phyloP scores from a whole-genome alignment of 495 filamentous ascomycete genomes.

The Friedmanniomyces simplex region DNA sequence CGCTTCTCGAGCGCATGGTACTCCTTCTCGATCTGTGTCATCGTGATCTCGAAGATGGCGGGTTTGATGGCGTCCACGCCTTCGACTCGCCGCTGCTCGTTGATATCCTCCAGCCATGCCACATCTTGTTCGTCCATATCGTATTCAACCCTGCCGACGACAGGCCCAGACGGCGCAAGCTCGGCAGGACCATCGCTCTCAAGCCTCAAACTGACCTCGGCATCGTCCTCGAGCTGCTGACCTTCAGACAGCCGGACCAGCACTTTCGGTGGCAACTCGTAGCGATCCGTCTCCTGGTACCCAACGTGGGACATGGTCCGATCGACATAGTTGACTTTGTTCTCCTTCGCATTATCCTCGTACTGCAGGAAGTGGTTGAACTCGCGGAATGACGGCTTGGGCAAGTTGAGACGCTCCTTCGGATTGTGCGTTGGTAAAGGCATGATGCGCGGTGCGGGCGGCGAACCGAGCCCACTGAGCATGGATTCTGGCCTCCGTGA shows the following conservation, averaged over 20 bases:
- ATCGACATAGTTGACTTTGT: conserved; percentile 65
- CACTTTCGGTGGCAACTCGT: conserved; percentile 61
- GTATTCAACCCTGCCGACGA: conserved; percentile 80
- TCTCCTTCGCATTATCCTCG: conserved; percentile 47
- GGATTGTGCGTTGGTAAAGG: conserved; percentile 57
- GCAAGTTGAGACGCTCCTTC: conserved; percentile 53
- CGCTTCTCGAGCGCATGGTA: conserved; percentile 92
- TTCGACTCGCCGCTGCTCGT: conserved; percentile 58
- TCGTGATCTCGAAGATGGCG: conserved; percentile 90
- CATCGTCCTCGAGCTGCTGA: conserved; percentile 65
- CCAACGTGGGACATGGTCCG: conserved; percentile 87
- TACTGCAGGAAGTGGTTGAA: conserved; percentile 52
- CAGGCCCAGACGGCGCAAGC: conserved; percentile 27
- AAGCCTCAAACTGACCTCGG: conserved; percentile 51
- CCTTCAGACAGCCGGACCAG: conserved; percentile 70
- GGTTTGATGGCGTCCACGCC: conserved; percentile 74
- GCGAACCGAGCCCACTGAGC: conserved; percentile 48
- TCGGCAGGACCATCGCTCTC: conserved; percentile 54
- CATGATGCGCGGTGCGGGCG: conserved; percentile 47
- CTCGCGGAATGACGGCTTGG: conserved; percentile 49
- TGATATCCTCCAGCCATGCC: conserved; percentile 83
- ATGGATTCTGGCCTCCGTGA: conserved; percentile 50
- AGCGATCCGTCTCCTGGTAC: conserved; percentile 88
- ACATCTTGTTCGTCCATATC: conserved; percentile 99
- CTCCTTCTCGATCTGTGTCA: conserved; percentile 98